These are phyloP conservation scores for Cucurbitaria berberidis DNA, from an alignment of 2,329 filamentous ascomycete genomes.

Conservation along the genomic window DNA sequence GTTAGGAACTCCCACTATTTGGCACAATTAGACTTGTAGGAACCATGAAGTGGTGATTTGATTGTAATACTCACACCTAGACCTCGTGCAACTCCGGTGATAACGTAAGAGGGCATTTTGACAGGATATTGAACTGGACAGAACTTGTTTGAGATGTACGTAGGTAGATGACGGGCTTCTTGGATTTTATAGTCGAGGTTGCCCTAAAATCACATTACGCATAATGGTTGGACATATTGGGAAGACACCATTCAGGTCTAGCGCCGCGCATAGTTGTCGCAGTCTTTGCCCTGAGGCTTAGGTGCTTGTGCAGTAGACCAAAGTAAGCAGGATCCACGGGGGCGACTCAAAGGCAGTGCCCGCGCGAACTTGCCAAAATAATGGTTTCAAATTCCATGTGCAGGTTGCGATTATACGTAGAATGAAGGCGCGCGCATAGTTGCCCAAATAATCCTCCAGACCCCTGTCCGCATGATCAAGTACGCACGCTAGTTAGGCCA, in stretches of 20 bases:
- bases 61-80: constrained; percentile 36
- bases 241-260: background rate
- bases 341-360: no score
- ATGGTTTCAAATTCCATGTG: background rate
- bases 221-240: background rate
- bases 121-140: background rate
- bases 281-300: background rate
- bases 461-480: background rate
- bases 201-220: background rate
- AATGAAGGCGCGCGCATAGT: background rate
- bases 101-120: constrained; percentile 35
- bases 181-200: background rate
- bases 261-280: background rate
- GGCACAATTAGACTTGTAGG: background rate
- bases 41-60: background rate
- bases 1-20: constrained; percentile 58
- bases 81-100: constrained; percentile 37
- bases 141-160: background rate
- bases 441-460: background rate
- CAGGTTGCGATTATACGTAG: background rate
- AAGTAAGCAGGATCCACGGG: background rate
- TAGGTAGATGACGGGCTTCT: background rate
- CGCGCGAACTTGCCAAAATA: background rate
- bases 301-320: background rate
- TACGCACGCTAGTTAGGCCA: no score